Conservation (phyloP, 1,284 basidiomycete species). For the Puccinia novopanici region DNA sequence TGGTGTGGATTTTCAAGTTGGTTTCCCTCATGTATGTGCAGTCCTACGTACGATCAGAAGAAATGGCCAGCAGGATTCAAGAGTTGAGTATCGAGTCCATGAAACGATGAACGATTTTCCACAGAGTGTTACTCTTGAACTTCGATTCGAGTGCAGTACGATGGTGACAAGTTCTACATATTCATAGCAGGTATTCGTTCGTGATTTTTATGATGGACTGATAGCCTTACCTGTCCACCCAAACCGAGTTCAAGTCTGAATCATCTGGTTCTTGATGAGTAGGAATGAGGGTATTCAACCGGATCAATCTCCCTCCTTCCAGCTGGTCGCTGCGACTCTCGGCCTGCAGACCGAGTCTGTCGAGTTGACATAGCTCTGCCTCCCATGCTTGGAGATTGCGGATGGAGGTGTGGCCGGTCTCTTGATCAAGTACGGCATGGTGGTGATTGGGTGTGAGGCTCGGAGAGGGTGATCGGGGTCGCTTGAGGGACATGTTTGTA, state of each 20-base stretch:
- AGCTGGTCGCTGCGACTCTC: constrained; percentile 21
- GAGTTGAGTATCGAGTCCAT: no score
- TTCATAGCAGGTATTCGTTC: neutral
- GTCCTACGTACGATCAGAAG: no score
- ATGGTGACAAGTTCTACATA: no score
- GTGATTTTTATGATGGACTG: neutral
- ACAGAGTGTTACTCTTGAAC: no score
- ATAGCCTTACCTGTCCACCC: constrained; percentile 41
- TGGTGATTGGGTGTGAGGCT: neutral
- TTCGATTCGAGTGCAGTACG: no score
- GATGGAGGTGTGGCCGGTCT: neutral
- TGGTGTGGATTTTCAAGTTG: no score
- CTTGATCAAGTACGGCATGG: no score
- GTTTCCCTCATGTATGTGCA: no score
- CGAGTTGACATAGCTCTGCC: constrained; percentile 20
- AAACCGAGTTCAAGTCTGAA: constrained; percentile 8
- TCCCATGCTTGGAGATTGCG: constrained; percentile 23
- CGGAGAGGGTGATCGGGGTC: neutral
- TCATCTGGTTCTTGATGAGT: no score
- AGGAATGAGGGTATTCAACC: neutral
- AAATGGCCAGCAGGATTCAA: no score
- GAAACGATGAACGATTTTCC: no score
- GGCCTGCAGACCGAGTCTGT: constrained; percentile 14
- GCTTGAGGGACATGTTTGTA: constrained; percentile 10
- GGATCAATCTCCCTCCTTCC: constrained; percentile 27